Conservation (phyloP, 306 rosid species). For the Alnus rubra region DNA sequence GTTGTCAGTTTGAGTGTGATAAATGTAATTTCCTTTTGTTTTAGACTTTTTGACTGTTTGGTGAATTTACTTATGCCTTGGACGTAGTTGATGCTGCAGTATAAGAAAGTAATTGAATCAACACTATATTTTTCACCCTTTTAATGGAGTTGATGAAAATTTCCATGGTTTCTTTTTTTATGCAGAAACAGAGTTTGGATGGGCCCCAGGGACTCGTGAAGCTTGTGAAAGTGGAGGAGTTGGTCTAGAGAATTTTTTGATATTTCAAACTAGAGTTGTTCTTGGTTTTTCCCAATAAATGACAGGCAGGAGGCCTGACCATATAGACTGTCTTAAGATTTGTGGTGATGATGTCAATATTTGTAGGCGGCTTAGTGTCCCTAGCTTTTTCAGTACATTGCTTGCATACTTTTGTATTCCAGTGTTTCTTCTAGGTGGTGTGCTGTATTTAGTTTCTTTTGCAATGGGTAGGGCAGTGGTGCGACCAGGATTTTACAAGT, state of each 20-base stretch:
- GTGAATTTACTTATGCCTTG: background rate
- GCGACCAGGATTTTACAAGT: slow-evolving; percentile 24
- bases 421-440: slow-evolving; percentile 11
- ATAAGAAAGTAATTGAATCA: background rate
- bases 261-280: slow-evolving; percentile 30
- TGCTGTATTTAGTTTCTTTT: slow-evolving; percentile 16
- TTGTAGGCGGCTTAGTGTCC: slow-evolving; percentile 38
- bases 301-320: slow-evolving; percentile 39
- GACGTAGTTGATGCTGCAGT: background rate
- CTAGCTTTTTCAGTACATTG: slow-evolving; percentile 31
- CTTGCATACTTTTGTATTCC: slow-evolving; percentile 36
- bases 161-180: slow-evolving; percentile 24
- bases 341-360: slow-evolving; percentile 43
- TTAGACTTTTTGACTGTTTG: background rate
- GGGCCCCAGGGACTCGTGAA: slow-evolving; percentile 21
- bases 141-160: slow-evolving; percentile 13
- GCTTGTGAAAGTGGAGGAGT: slow-evolving; percentile 39
- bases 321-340: slow-evolving; percentile 29
- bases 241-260: slow-evolving; percentile 27
- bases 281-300: slow-evolving; percentile 34
- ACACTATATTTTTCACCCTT: background rate
- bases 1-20: no score
- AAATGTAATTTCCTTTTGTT: no score
- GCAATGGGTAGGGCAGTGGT: slow-evolving; percentile 19
- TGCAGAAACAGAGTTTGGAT: slow-evolving; percentile 43